Evolutionary conservation across 2,329 filamentous ascomycete species (phyloP), one percentile per base, ranked within the genome.

Genomic region (Alternaria rosae): DNA sequence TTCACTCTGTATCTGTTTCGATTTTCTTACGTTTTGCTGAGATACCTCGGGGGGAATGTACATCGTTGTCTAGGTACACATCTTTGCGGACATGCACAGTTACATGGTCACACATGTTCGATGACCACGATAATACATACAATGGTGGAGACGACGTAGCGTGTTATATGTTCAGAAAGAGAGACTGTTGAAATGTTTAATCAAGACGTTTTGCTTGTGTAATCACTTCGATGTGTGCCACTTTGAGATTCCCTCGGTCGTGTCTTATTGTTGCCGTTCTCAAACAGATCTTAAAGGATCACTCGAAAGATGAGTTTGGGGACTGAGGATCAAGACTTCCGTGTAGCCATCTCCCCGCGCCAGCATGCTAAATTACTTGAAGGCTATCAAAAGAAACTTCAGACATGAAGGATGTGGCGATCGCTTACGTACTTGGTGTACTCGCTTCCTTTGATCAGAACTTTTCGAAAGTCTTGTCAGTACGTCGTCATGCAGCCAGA

Each of bases 31-130:
- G 17, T 42, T 61, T 54, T 62, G 48, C 50, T 58, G 47, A 54
- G 57, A 61, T 59, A 62, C 61, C 65, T 58, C 54, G 61, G 48
- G 57, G 55, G 47, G 53, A 60, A 54, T 55, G 52, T 58, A 62
- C 61, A 56, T 65, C n/a, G 47, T 41, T 63, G 59, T 63, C 53
- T 54, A 58, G 50, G 53, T 61, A 60, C 42, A 48, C 32, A 35
- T 51, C 13, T 38, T 51, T 51, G 47, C 20, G 30, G 47, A 51
- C 28, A 51, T 51, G 30, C 47, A 51, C 47, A 51, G 20, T 38
- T 23, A 35, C 13, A 20, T 23, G 47, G 47, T 51, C 47, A 51
- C 4, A 20, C 30, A 51, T 38, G 47, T 8, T 51, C 47, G 47
- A 51, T 23, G 47, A 51, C 30, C 20, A 2, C 35, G 20, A 25